Percentiles rank a stretch among this genome's conserved stretches.
These are phyloP conservation scores for Penicillium sp. DNA, from an alignment of 2,329 filamentous ascomycete genomes.

Conservation along the genomic window DNA sequence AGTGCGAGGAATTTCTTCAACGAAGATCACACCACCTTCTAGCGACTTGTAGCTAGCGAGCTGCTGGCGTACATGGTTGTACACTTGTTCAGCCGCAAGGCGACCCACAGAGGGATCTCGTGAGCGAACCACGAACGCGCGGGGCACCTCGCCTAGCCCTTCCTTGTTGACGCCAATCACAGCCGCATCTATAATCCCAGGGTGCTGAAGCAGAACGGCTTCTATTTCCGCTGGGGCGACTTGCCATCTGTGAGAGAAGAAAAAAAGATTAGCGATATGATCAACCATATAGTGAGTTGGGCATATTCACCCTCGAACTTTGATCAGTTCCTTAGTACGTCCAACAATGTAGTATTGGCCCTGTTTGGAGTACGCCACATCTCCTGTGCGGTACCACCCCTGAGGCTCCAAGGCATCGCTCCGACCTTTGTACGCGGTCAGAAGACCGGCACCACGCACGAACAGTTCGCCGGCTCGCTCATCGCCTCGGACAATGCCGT, in stretches of 20 bases:
- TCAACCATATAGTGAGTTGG: background rate
- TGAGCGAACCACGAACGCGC: constrained; percentile 49
- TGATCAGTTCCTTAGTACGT: constrained; percentile 49
- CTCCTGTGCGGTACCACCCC: constrained; percentile 49
- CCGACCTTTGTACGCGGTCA: constrained; percentile 42
- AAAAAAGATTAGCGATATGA: too few relatives aligned
- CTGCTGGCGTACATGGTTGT: constrained; percentile 41
- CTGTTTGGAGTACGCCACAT: constrained; percentile 40
- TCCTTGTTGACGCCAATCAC: constrained; percentile 48
- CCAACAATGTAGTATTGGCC: constrained; percentile 45
- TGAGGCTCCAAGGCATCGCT: constrained; percentile 37
- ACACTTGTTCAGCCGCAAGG: constrained; percentile 46
- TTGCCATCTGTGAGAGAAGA: constrained; percentile 42
- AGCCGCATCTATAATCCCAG: constrained; percentile 47
- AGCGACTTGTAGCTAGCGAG: constrained; percentile 53
- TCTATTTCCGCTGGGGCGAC: constrained; percentile 54
- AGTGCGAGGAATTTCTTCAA: constrained; percentile 52
- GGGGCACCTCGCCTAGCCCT: constrained; percentile 41
- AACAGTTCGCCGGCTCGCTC: constrained; percentile 44
- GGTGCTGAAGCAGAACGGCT: constrained; percentile 47
- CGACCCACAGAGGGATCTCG: constrained; percentile 21
- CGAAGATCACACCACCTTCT: constrained; percentile 51
- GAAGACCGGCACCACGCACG: constrained; percentile 40
- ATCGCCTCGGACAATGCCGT: constrained; percentile 35
- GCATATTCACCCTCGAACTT: constrained; percentile 45